Evolutionary conservation across 2,329 filamentous ascomycete genomes (phyloP).

Genomic region (Ilyonectria destructans): DNA sequence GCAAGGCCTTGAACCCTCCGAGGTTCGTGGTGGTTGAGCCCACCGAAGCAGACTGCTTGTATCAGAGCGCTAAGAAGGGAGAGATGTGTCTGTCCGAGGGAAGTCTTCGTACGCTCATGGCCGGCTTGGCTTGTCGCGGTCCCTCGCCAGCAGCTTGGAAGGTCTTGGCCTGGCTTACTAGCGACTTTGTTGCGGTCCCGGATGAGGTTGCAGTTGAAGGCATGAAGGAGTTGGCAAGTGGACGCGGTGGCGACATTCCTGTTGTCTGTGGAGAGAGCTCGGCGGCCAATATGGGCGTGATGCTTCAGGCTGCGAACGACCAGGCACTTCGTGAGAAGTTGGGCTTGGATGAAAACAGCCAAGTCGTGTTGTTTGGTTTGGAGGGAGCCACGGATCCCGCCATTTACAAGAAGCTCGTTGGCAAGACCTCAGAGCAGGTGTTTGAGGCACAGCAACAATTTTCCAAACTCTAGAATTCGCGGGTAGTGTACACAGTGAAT

Average conservation of each 20-base stretch:
- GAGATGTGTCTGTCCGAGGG: constrained; percentile 14
- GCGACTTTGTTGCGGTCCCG: constrained; percentile 36
- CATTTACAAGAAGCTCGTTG: constrained; percentile 33
- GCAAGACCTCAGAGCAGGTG: constrained; percentile 12
- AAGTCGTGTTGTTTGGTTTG: constrained; percentile 32
- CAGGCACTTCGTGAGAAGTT: constrained; percentile 13
- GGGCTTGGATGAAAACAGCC: constrained; percentile 26
- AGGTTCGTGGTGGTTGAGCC: constrained; percentile 36
- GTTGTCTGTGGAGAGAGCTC: constrained; percentile 36
- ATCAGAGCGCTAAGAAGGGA: constrained; percentile 34
- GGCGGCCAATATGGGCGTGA: constrained; percentile 33
- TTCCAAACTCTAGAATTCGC: neutral
- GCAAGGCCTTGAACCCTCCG: neutral
- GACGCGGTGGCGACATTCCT: constrained; percentile 25
- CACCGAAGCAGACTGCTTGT: constrained; percentile 32
- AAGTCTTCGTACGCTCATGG: constrained; percentile 31
- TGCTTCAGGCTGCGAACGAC: constrained; percentile 16
- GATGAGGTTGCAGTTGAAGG: constrained; percentile 29
- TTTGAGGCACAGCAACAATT: constrained; percentile 31
- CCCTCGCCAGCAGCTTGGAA: constrained; percentile 39
- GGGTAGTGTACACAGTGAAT: no score
- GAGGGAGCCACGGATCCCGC: constrained; percentile 36
- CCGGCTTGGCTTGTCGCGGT: constrained; percentile 33
- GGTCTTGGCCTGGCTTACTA: constrained; percentile 34
- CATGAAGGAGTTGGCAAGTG: constrained; percentile 35